These are phyloP conservation scores for Fagopyrum tataricum DNA, from an alignment of 148 eudicot species.

Conservation along the genomic window DNA sequence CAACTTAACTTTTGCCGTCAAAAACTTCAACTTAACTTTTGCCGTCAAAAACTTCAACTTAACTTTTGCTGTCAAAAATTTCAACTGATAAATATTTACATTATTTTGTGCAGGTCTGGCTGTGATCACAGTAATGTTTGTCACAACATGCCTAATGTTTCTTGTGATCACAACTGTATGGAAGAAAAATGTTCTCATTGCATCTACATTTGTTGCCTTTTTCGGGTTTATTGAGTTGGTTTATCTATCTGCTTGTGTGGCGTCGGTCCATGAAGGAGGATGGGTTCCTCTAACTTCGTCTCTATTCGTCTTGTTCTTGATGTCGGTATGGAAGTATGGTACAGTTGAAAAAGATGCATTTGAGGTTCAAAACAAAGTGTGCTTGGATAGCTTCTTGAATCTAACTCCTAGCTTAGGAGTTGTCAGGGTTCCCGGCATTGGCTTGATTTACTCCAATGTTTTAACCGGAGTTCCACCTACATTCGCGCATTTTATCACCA, in stretches of 20 bases:
- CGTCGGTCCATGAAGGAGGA: slow-evolving; percentile 34
- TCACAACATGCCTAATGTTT: slow-evolving; percentile 49
- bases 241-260: slow-evolving; percentile 33
- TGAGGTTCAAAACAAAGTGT: slow-evolving; percentile 34
- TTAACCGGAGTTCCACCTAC: slow-evolving; percentile 33
- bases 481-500: slow-evolving; percentile 33
- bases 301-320: slow-evolving; percentile 24
- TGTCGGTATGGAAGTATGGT: slow-evolving; percentile 40
- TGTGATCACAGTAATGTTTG: slow-evolving; percentile 39
- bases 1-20: not conserved
- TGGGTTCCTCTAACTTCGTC: slow-evolving; percentile 44
- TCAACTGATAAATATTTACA: not conserved
- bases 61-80: not conserved
- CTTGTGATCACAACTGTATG: slow-evolving; percentile 35
- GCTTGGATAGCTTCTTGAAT: slow-evolving; percentile 23
- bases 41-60: not conserved
- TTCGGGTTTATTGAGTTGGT: slow-evolving; percentile 37
- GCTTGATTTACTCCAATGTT: slow-evolving; percentile 32
- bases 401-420: slow-evolving; percentile 23
- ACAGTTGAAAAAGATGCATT: slow-evolving; percentile 27
- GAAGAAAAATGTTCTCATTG: slow-evolving; percentile 24
- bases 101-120: slow-evolving; percentile 33
- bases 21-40: not conserved
- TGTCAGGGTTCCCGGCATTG: slow-evolving; percentile 36
- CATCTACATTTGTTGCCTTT: slow-evolving; percentile 20